phyloP scores from a whole-genome alignment of 2,329 filamentous ascomycete species.

The Pyricularia sp. region DNA sequence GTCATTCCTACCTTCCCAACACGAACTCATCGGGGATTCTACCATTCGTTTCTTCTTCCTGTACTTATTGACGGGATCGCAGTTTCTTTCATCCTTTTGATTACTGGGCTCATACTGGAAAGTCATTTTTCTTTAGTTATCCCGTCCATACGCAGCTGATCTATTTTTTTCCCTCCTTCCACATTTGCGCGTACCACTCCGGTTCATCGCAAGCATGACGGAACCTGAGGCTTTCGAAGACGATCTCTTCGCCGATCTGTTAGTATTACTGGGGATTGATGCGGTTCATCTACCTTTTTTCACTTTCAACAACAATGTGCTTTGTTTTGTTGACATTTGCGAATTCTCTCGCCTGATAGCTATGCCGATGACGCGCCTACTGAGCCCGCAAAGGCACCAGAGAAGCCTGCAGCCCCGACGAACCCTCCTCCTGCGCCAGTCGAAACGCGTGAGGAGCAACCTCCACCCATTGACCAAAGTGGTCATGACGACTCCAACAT shows the following conservation, averaged over 20 bases:
- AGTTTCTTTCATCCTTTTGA: not conserved
- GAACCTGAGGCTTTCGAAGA: constrained; percentile 70
- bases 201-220: constrained; percentile 38
- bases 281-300: not conserved
- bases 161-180: not conserved
- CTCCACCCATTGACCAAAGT: constrained; percentile 8
- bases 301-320: not conserved
- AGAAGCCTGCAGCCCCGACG: constrained; percentile 7
- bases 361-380: constrained; percentile 49
- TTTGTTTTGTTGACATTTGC: not conserved
- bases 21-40: not conserved
- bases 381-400: constrained; percentile 7
- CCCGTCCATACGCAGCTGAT: not conserved
- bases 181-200: not conserved
- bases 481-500: constrained; percentile 16
- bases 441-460: constrained; percentile 1
- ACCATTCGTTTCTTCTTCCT: not conserved
- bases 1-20: not conserved
- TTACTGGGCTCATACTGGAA: not conserved
- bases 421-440: constrained; percentile 8
- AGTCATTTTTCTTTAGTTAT: not conserved
- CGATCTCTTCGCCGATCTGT: constrained; percentile 87
- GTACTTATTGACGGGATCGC: not conserved
- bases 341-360: constrained; percentile 20
- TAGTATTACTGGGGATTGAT: constrained; percentile 26